phyloP scores from a whole-genome alignment of 1,284 basidiomycete genomes.

The Retiboletus fuscus region DNA sequence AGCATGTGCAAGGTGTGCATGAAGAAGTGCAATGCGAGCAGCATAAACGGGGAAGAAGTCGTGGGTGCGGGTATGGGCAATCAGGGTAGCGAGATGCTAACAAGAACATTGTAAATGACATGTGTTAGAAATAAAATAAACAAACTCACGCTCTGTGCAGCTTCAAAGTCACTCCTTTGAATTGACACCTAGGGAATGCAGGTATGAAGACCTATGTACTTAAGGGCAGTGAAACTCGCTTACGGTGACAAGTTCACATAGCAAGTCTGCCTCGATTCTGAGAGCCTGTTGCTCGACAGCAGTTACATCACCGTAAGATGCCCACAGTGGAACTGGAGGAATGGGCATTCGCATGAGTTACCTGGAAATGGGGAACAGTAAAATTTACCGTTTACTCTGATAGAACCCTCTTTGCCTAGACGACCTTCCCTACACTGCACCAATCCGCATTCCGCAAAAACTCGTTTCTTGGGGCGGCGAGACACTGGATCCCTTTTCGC shows the following conservation, averaged over 20 bases:
- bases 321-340: slow-evolving; percentile 55
- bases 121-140: background rate
- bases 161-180: slow-evolving; percentile 72
- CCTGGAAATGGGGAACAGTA: background rate
- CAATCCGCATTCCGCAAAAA: slow-evolving; percentile 76
- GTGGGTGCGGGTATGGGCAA: slow-evolving; percentile 70
- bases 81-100: slow-evolving; percentile 65
- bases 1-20: slow-evolving; percentile 79
- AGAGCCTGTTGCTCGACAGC: slow-evolving; percentile 63
- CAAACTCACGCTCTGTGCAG: slow-evolving; percentile 61
- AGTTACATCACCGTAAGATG: slow-evolving; percentile 62
- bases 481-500: slow-evolving; percentile 79
- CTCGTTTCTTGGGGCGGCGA: slow-evolving; percentile 74
- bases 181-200: slow-evolving; percentile 63
- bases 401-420: slow-evolving; percentile 29
- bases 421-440: slow-evolving; percentile 45
- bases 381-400: slow-evolving; percentile 43
- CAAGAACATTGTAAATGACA: background rate
- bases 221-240: slow-evolving; percentile 35
- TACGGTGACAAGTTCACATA: slow-evolving; percentile 74
- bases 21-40: slow-evolving; percentile 71
- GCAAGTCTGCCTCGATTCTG: slow-evolving; percentile 75
- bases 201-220: background rate
- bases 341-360: background rate
- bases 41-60: slow-evolving; percentile 67